Conservation (phyloP, 2,329 filamentous ascomycete species). For the Aspergillus viridinutans region DNA sequence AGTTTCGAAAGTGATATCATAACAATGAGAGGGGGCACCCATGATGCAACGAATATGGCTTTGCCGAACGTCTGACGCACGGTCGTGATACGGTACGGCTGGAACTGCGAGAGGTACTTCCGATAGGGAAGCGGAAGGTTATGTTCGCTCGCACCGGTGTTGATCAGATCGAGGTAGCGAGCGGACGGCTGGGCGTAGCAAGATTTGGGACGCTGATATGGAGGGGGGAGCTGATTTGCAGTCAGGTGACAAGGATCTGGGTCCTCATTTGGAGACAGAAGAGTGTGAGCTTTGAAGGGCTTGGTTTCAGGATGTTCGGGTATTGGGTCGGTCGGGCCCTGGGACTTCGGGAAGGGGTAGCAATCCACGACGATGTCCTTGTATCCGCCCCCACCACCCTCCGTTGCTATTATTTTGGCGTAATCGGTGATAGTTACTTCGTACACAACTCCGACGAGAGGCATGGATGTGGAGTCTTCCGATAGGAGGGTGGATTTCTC, state of each 20-base stretch:
- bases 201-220: conserved; percentile 53
- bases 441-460: conserved; percentile 89
- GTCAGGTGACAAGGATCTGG: conserved; percentile 1
- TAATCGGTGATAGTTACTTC: conserved; percentile 84
- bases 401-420: conserved; percentile 79
- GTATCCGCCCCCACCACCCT: conserved; percentile 84
- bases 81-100: conserved; percentile 67
- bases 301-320: conserved; percentile 59
- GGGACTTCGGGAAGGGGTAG: conserved; percentile 57
- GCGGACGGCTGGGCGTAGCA: conserved; percentile 76
- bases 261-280: conserved; percentile 60
- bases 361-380: conserved; percentile 77
- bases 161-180: conserved; percentile 78
- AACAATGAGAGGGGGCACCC: conserved; percentile 56
- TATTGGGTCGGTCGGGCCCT: conserved; percentile 51
- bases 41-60: conserved; percentile 57
- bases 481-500: conserved; percentile 34
- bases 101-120: conserved; percentile 64
- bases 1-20: conserved; percentile 42
- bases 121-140: conserved; percentile 75
- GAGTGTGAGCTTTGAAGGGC: conserved; percentile 78
- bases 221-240: background rate
- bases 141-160: conserved; percentile 73
- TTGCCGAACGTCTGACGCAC: conserved; percentile 63
- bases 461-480: conserved; percentile 50